Base-by-base conservation (phyloP, 805 yeast species). In the Huiozyma sinensis region DNA sequence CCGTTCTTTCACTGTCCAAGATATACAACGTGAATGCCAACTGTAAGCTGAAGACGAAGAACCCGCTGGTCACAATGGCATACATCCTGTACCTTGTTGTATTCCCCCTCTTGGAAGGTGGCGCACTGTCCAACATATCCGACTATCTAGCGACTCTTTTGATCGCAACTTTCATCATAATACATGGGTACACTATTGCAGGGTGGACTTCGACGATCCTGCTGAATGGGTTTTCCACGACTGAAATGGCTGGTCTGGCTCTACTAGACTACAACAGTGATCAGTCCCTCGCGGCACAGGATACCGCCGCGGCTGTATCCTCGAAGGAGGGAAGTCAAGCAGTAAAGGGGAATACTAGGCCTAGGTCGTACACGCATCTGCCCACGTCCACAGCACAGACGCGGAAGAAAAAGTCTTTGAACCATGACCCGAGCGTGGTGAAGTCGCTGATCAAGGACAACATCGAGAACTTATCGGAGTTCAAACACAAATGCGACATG, bases 401-500 rank as follows among this genome's bases (percentile, higher is more conserved):
- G 10, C 10, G 34, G n/a, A n/a, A n/a, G 34, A 34, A 34, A 8
- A 34, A 34, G 12, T 12, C 37, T 8, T 7, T 12, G 27, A 9
- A 11, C 3, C 11, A 34, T 5, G 37, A 55, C 33, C 52, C 62
- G 7, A 43, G 52, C 7, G 36, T 44, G 13, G 45, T 73, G 8
- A 67, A 66, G 46, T 46, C 64, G 0, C 54, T 64, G 5, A 69
- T 83, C 5, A 60, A 60, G n/a, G 71, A 69, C 38, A 57, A 60
- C 8, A 70, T 83, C n/a, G 58, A 64, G 28, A 55, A 57, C 1
- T 59, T 79, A n/a, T 78, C 75, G 10, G 65, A 64, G 34, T 83
- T 74, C 61, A 77, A 73, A 52, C 59, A 70, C 3, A 60, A 65
- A 5, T 81, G 78, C 53, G 55, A 57, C 6, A 56, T 83, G 11